A percentile compares a stretch with the other conserved stretches of the same genome.
Evolutionary conservation across 768 basidiomycete genomes (phyloP).

Genomic region (Myochromella boudieri): DNA sequence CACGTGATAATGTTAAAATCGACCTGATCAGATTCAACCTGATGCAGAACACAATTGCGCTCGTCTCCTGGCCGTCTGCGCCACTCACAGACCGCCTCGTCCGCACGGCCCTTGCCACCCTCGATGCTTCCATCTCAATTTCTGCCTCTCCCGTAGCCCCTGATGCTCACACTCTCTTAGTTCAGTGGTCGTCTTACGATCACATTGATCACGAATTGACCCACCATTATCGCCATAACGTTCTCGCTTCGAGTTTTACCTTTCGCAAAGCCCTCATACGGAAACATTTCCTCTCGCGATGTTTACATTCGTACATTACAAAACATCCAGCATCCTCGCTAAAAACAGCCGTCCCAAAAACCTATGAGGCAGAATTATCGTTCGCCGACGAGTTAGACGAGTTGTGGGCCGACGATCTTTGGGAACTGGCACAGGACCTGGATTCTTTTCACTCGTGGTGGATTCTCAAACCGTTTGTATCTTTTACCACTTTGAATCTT

Average conservation of each 20-base stretch:
- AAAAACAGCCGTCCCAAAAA: slow-evolving; percentile 57
- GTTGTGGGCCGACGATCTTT: slow-evolving; percentile 89
- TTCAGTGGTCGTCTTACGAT: slow-evolving; percentile 92
- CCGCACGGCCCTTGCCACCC: slow-evolving; percentile 32
- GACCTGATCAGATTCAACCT: not conserved
- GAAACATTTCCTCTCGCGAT: slow-evolving; percentile 86
- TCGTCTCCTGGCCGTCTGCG: slow-evolving; percentile 50
- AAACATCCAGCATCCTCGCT: slow-evolving; percentile 69
- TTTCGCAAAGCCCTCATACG: slow-evolving; percentile 93
- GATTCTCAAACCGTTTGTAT: slow-evolving; percentile 83
- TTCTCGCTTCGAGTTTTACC: slow-evolving; percentile 80
- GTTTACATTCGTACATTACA: slow-evolving; percentile 65
- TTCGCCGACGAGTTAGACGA: slow-evolving; percentile 96
- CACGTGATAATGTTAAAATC: slow-evolving; percentile 5
- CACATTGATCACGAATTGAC: slow-evolving; percentile 76
- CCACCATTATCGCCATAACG: slow-evolving; percentile 42
- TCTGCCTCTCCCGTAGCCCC: slow-evolving; percentile 16
- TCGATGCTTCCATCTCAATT: slow-evolving; percentile 22
- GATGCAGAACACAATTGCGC: slow-evolving; percentile 7
- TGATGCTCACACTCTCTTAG: slow-evolving; percentile 24
- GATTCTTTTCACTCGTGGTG: slow-evolving; percentile 67
- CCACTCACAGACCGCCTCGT: slow-evolving; percentile 48
- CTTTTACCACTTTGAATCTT: not conserved
- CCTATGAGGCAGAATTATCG: slow-evolving; percentile 83
- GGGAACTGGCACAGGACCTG: slow-evolving; percentile 73